Evolutionary conservation across 352 stramenopile genomes (phyloP).

Genomic region (Phytopythium chamaehyphon): DNA sequence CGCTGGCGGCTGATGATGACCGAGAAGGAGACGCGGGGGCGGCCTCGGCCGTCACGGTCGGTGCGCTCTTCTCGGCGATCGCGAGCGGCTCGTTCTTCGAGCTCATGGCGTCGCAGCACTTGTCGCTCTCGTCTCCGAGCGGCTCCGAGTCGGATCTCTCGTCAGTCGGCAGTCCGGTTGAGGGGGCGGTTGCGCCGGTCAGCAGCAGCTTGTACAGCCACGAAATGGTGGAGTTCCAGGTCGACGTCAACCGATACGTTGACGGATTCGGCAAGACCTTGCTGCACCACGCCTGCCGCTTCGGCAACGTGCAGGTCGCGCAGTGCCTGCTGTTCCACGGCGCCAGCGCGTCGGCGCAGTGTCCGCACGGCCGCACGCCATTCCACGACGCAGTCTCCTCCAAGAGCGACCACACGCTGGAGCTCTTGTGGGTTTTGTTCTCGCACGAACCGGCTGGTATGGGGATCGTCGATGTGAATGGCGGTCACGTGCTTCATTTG

Average conservation of each 20-base stretch:
- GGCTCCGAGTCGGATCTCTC: constrained; percentile 7
- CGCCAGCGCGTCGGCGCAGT: constrained; percentile 29
- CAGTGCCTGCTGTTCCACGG: constrained; percentile 58
- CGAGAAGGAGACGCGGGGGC: background rate
- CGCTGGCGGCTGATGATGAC: background rate
- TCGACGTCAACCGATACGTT: constrained; percentile 41
- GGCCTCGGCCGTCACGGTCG: background rate
- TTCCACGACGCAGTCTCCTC: constrained; percentile 57
- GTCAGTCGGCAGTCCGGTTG: background rate
- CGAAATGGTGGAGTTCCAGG: constrained; percentile 2
- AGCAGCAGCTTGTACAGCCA: background rate
- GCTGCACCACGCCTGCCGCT: constrained; percentile 59
- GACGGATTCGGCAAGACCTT: constrained; percentile 55
- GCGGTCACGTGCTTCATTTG: constrained; percentile 57
- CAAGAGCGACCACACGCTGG: constrained; percentile 16
- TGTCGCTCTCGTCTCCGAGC: constrained; percentile 10
- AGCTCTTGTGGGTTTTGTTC: constrained; percentile 42
- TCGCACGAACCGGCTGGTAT: constrained; percentile 46
- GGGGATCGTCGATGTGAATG: constrained; percentile 48
- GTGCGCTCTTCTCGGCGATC: constrained; percentile 20
- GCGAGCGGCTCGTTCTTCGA: constrained; percentile 18
- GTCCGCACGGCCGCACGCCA: constrained; percentile 43
- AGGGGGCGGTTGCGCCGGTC: background rate
- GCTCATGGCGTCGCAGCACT: constrained; percentile 15
- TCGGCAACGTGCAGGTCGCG: constrained; percentile 42